These are phyloP conservation scores for Chaetoceros tenuissimus DNA, from an alignment of 108 stramenopile species.

Conservation along the genomic window DNA sequence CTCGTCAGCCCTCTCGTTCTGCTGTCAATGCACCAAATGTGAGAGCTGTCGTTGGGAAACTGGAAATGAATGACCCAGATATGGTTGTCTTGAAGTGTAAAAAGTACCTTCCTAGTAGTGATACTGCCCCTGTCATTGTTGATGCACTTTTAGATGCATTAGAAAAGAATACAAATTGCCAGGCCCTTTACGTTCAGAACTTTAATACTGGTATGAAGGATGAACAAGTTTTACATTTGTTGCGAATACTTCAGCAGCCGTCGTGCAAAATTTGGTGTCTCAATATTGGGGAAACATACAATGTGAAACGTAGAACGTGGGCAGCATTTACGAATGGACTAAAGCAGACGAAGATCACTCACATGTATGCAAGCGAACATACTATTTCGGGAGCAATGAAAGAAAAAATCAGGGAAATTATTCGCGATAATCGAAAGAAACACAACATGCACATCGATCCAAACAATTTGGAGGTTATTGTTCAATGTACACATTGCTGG, in stretches of 20 bases:
- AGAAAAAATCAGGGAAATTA: conserved; percentile 67
- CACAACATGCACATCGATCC: conserved; percentile 84
- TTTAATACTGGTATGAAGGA: conserved; percentile 86
- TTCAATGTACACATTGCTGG: conserved; percentile 90
- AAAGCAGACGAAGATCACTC: conserved; percentile 79
- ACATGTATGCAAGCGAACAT: conserved; percentile 92
- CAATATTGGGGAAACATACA: conserved; percentile 91
- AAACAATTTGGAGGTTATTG: conserved; percentile 79
- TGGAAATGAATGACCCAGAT: conserved; percentile 64
- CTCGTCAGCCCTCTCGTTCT: conserved; percentile 64
- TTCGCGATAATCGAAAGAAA: conserved; percentile 80
- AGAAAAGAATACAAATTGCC: conserved; percentile 83
- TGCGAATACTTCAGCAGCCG: conserved; percentile 65
- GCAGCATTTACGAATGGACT: conserved; percentile 73
- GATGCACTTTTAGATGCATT: conserved; percentile 81
- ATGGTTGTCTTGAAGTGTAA: conserved; percentile 91
- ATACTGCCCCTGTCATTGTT: conserved; percentile 70
- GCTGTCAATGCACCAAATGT: conserved; percentile 51
- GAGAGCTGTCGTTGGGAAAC: conserved; percentile 54
- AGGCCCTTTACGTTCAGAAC: conserved; percentile 91
- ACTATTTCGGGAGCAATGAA: conserved; percentile 80
- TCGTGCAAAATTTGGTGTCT: conserved; percentile 86
- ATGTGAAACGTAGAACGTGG: conserved; percentile 73
- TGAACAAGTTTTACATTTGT: conserved; percentile 75
- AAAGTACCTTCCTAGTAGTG: conserved; percentile 77